phyloP scores from a whole-genome alignment of 106 monocot genomes.

The Vanilla planifolia region DNA sequence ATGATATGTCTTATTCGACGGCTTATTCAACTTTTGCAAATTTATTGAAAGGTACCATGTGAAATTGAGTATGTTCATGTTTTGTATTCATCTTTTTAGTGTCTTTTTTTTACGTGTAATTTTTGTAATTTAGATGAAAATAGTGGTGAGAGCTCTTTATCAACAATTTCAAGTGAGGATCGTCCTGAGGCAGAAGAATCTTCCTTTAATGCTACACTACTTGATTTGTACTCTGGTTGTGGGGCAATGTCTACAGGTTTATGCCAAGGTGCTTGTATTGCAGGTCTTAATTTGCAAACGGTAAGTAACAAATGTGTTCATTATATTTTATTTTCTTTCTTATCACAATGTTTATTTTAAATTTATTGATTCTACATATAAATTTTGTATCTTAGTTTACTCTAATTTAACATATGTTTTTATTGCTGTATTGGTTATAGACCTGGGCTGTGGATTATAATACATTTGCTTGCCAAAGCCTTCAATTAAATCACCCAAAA shows the following conservation, averaged over 20 bases:
- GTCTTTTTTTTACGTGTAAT: neutral
- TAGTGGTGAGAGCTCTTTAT: neutral
- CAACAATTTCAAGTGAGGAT: constrained; percentile 4
- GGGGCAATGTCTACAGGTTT: constrained; percentile 75
- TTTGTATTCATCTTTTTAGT: neutral
- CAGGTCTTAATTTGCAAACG: constrained; percentile 41
- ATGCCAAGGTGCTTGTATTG: constrained; percentile 44
- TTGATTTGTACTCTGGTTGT: constrained; percentile 52
- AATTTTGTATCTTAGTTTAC: neutral
- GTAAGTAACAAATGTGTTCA: constrained; percentile 12
- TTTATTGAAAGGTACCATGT: constrained; percentile 14
- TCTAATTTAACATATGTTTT: neutral
- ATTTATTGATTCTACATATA: too few species aligned
- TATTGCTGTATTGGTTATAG: constrained; percentile 15
- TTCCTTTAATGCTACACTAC: constrained; percentile 2
- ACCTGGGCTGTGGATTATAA: constrained; percentile 34
- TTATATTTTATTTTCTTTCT: neutral
- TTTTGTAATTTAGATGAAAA: constrained; percentile 2
- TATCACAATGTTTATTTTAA: too few species aligned
- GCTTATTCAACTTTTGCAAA: constrained; percentile 44
- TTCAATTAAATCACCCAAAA: constrained; percentile 22
- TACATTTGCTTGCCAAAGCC: constrained; percentile 28
- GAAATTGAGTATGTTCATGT: neutral
- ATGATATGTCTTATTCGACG: constrained; percentile 22
- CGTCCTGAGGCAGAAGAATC: neutral